Base-by-base conservation (phyloP, 495 filamentous ascomycete species). In the Corynascus novoguineensis region DNA sequence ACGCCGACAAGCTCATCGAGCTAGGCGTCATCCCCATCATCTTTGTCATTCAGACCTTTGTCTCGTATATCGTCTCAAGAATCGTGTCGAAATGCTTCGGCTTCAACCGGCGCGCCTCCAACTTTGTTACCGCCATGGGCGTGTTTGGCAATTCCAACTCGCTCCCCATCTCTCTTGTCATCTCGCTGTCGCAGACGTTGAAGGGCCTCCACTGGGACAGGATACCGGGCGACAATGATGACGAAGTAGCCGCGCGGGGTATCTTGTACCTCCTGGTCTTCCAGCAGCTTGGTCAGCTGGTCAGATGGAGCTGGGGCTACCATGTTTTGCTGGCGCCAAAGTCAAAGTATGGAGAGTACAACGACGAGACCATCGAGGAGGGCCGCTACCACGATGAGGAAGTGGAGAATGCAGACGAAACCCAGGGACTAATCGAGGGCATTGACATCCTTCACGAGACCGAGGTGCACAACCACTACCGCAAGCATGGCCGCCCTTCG, bases 61-160 rank as follows among this genome's bases (percentile, higher is more conserved):
- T 97, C 25, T 96, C 91, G 14, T 97, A 90, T 69, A 32, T 81
- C 5, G 88, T 90, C 59, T 83, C 92, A 2, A 72, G 82, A 9
- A 59, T 74, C 4, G 79, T 97, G 28, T 79, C 88, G 12, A 85
- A 80, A 74, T 75, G 83, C 50, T 95, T 87, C 64, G 77, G 88
- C 4, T 90, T 98, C 72, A 81, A 83, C 64, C 92, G 89, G 67
- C 80, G 91, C 54, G 85, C 88, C 40, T 80, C 85, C 42, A 97
- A 97, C 69, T 98, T 97, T 66, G 88, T 98, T 44, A 86, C 90
- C 49, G 93, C 93, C 37, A 98, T 97, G 93, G 90, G 85, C 47
- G 93, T 98, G 35, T 98, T 98, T 68, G 93, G 92, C 56, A 98
- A 98, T 68, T 97, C 92, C 32, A 98, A 97, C 72, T 97, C 93